Evolutionary conservation across 129 eudicot species (phyloP).

Genomic region (Escallonia rubra): DNA sequence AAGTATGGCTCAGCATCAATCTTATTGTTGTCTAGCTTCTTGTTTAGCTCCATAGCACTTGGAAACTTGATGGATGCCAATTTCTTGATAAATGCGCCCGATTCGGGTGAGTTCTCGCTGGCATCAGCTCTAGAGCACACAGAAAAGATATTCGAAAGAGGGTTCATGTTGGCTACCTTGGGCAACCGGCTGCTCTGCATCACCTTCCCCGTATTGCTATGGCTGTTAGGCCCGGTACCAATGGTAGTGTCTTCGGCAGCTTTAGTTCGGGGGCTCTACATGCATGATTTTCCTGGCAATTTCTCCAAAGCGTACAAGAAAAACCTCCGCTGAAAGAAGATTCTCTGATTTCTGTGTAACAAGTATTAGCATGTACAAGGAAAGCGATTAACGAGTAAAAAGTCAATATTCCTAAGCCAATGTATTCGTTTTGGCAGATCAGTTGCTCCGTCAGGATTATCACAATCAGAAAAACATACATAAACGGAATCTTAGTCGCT

Average conservation of each 20-base stretch:
- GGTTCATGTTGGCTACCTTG: conserved; percentile 59
- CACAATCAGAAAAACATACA: too few relatives aligned
- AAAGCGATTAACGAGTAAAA: too few relatives aligned
- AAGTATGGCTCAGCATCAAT: conserved; percentile 66
- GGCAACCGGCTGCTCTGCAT: conserved; percentile 74
- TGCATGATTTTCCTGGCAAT: conserved; percentile 50
- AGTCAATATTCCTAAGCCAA: too few relatives aligned
- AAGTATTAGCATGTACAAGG: too few relatives aligned
- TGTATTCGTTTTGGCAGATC: too few relatives aligned
- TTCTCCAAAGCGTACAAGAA: conserved; percentile 3
- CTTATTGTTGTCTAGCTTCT: conserved; percentile 58
- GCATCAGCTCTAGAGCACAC: conserved; percentile 37
- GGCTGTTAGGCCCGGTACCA: conserved; percentile 80
- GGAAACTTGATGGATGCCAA: conserved; percentile 67
- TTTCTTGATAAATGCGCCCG: conserved; percentile 57
- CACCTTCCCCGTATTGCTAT: conserved; percentile 49
- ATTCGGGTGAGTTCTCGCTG: conserved; percentile 28
- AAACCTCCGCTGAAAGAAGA: neutral
- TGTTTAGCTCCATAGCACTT: conserved; percentile 83
- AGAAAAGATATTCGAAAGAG: conserved; percentile 55
- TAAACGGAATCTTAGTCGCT: too few relatives aligned
- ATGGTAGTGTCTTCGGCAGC: conserved; percentile 53
- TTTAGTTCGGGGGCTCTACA: conserved; percentile 59
- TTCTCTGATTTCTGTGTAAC: too few relatives aligned
- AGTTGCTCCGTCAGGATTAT: too few relatives aligned